Base-by-base conservation (phyloP, 2,329 filamentous ascomycete genomes). In the Fusarium pseudocircinatum region DNA sequence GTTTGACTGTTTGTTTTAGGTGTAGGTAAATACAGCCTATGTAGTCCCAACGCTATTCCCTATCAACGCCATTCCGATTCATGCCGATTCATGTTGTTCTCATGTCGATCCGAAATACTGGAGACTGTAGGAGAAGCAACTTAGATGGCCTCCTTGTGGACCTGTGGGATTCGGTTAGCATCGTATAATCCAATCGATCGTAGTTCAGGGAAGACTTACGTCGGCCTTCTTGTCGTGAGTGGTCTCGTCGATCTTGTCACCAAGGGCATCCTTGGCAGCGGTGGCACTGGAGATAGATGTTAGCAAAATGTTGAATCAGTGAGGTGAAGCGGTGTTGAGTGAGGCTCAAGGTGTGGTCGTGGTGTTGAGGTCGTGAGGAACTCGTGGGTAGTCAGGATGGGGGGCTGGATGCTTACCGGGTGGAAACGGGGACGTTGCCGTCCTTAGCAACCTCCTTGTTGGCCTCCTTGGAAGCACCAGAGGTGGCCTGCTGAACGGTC, bases 401-500 rank as follows among this genome's bases (percentile, higher is more conserved):
- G 24, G 11, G 5, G 24, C 7, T 1, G 6, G 12, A 16, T 12
- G 28, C 85, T 80, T 81, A 87, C 86, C 91, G 90, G 80, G 87
- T 90, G 78, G 81, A 75, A 60, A 90, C 18, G 70, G 75, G 77
- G 74, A 85, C 87, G 78, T 91, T 85, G 81, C 79, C 79, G 80
- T 90, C 87, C 87, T 93, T 92, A 81, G 91, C 91, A 76, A 90
- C 84, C 67, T 69, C 37, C 89, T 93, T 93, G 89, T 93, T 93
- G 85, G 85, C 84, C 86, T 93, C 90, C 88, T 93, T 92, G 85
- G 86, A 88, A 73, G 87, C 86, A 78, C 86, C 85, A 70, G 86
- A 84, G 75, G 85, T 79, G 58, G 85, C 84, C 77, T 89, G 86
- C 85, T 92, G 87, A 79, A 92, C 81, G 76, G 85, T 85, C 87